Evolutionary conservation across 2,329 filamentous ascomycete genomes (phyloP).

Genomic region (Akanthomyces dipterigenus): DNA sequence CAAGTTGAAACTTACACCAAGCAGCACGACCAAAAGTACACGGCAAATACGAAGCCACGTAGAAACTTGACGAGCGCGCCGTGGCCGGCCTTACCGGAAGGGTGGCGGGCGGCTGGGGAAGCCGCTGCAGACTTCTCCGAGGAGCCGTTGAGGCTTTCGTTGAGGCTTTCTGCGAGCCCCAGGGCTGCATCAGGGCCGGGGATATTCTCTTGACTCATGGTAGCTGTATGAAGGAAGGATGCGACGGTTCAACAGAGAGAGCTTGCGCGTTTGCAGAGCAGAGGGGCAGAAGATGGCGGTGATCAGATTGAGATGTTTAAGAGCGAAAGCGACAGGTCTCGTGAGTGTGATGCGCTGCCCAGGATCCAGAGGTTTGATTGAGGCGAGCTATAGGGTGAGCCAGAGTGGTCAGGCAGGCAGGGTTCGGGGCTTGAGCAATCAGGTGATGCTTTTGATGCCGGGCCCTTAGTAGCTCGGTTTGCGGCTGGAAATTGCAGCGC

Average conservation of each 20-base stretch:
- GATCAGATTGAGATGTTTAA: not conserved
- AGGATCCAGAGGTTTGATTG: not conserved
- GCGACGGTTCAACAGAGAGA: too few relatives aligned
- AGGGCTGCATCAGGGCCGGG: not conserved
- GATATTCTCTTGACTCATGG: not conserved
- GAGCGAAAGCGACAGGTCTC: not conserved
- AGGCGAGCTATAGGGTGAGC: not conserved
- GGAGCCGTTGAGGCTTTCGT: not conserved
- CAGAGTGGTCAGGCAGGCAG: constrained; percentile 8
- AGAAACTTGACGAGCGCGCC: constrained; percentile 42
- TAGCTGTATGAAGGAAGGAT: not conserved
- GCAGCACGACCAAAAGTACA: constrained; percentile 47
- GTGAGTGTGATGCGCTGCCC: not conserved
- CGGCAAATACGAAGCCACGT: constrained; percentile 42
- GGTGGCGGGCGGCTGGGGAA: constrained; percentile 30
- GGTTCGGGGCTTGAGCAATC: constrained; percentile 1
- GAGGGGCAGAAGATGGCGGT: not conserved
- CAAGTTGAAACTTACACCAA: constrained; percentile 36
- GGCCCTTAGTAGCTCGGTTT: not conserved
- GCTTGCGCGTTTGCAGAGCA: not conserved
- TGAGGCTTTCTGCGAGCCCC: not conserved
- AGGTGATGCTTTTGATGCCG: constrained; percentile 1
- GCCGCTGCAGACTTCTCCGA: not conserved
- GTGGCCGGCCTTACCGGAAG: constrained; percentile 49
- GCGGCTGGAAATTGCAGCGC: not conserved